Evolutionary conservation across 768 basidiomycete genomes (phyloP), one percentile per base, ranked within the genome.

Genomic region (Russula abietina): DNA sequence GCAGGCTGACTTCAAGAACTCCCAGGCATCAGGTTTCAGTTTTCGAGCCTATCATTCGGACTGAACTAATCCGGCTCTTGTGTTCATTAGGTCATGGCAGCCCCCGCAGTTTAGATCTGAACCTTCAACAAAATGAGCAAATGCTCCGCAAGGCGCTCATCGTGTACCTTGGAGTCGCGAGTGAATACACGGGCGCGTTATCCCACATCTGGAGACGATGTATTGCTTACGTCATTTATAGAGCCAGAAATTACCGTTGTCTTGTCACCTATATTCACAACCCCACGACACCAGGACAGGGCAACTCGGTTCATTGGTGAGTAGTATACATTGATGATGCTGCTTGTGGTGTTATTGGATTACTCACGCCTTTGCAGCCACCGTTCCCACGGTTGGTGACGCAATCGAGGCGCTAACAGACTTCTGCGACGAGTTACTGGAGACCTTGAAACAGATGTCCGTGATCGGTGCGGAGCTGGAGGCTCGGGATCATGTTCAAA

Each of bases 311-410:
- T 85, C 68, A 75, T 84, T 26, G 81, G 87, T 85, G 64, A 32
- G 80, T 28, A 12, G 10, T 43, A 36, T 41, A n/a, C 33, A 12
- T 28, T 41, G 26, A 10, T 55, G 6, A 30, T 43, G 43, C 30
- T 46, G 2, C 30, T 73, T 17, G 45, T 22, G 28, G 24, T 45
- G 14, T 33, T 38, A 56, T 41, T 33, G 17, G 12, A 22, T 52
- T 38, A 38, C 57, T 50, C 30, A 54, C 55, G 16, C 41, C 16
- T 7, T 33, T 11, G 17, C 65, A 89, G 91, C 86, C 1, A 87
- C 87, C 9, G 80, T 89, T 19, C 91, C 91, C 11, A 88, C 86
- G 0, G 76, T 93, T 3, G 87, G 88, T 3, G 87, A 91, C 68
- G 81, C 85, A 2, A 79, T 91, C 26, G 83, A 86, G 55, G 83